Evolutionary conservation across 306 rosid genomes (phyloP), one percentile per base, ranked within the genome.

Genomic region (Ammopiptanthus mongolicus): DNA sequence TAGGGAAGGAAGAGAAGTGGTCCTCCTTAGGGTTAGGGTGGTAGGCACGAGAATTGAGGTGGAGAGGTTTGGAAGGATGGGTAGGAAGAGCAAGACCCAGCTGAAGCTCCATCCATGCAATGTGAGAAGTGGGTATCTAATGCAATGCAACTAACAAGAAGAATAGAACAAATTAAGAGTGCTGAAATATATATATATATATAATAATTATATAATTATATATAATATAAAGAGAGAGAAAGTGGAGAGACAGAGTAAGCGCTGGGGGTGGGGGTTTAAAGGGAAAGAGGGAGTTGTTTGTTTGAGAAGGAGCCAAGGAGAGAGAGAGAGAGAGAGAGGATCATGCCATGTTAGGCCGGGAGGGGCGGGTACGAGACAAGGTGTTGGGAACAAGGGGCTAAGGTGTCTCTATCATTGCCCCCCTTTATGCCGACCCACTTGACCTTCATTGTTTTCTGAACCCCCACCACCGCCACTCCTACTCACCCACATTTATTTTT

Each of bases 81-180:
- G 41, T 29, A 1, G 93, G 80, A 73, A 85, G 96, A 80, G 91
- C 76, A n/a, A 91, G 95, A 60, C 88, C 84, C 2, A 90, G 74
- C 12, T 91, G 96, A 76, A 95, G 97, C 81, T 95, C 96, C 97
- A 90, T 88, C n/a, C 55, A 22, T 25, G 60, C 25, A 2, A 23
- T 56, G 4, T 8, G 10, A 3, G 5, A 60, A 71, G 62, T 8
- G 25, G 23, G 11, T 8, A 10, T 31, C 36, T 31, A n/a, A 8
- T 46, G 47, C 8, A 13, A 71, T 3, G 4, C 17, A 5, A 80
- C 11, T 17, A 70, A 39, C 55, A 58, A 59, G 11, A 53, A 5
- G 18, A 15, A 19, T 10, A 37, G 31, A 14, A 10, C 33, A 29
- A 34, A 34, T 46, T 19, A 33, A 0, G 19, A 37, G 57, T n/a